Evolutionary conservation across 768 basidiomycete genomes (phyloP).

Genomic region (Macrolepiota albuminosa): DNA sequence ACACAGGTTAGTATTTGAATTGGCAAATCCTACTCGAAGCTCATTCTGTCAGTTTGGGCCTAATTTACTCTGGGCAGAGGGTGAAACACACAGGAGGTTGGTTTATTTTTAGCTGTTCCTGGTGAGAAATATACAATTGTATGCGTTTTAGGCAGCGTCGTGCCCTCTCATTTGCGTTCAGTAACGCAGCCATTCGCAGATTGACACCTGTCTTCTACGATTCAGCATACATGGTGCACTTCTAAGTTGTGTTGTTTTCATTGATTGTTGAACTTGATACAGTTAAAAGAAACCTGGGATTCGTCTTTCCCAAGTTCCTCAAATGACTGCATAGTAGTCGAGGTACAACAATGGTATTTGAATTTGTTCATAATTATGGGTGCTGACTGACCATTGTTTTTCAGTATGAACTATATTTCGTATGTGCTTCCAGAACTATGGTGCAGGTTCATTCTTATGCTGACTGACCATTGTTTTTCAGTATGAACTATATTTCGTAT

Average conservation of each 20-base stretch:
- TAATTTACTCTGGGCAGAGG: conserved; percentile 34
- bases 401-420: conserved; percentile 39
- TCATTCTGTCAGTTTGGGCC: conserved; percentile 22
- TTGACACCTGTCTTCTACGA: conserved; percentile 31
- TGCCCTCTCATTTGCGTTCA: conserved; percentile 35
- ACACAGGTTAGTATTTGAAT: conserved; percentile 7
- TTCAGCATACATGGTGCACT: neutral
- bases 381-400: neutral
- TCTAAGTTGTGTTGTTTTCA: neutral
- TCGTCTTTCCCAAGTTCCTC: conserved; percentile 16
- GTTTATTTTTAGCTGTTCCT: conserved; percentile 3
- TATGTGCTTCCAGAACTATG: conserved; percentile 14
- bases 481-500: conserved; percentile 42
- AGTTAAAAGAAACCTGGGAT: conserved; percentile 26
- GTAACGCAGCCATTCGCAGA: conserved; percentile 31
- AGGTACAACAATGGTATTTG: conserved; percentile 38
- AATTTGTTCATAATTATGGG: no score
- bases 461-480: neutral
- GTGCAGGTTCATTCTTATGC: neutral
- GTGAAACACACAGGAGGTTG: conserved; percentile 38
- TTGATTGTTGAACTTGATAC: neutral
- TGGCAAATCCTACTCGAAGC: neutral
- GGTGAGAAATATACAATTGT: neutral
- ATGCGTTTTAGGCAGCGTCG: conserved; percentile 30
- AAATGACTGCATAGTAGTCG: conserved; percentile 25